Evolutionary conservation across 441 rosid genomes (phyloP).

Genomic region (Kokia cookei): DNA sequence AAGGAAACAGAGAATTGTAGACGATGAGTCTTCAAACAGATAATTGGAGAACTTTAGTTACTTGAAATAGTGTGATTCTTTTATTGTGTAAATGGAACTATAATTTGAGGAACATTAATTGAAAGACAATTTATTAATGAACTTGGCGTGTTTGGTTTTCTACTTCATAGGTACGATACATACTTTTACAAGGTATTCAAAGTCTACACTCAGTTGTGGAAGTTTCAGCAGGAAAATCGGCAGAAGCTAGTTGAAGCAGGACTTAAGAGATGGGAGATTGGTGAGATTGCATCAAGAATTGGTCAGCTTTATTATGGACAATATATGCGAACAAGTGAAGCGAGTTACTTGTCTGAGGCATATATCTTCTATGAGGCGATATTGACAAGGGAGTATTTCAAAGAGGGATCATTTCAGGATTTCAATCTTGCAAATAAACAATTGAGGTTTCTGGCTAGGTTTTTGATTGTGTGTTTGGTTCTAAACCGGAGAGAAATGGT

Average conservation of each 20-base stretch:
- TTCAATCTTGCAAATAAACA: conserved; percentile 85
- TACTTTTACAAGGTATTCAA: conserved; percentile 95
- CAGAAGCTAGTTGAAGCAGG: conserved; percentile 91
- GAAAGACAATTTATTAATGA: neutral
- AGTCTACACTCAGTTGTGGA: conserved; percentile 92
- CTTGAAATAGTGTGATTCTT: neutral
- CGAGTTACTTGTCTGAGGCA: conserved; percentile 71
- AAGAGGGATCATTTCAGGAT: conserved; percentile 77
- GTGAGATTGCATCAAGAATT: conserved; percentile 92
- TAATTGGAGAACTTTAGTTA: neutral
- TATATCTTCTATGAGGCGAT: conserved; percentile 90
- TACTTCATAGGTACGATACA: conserved; percentile 61
- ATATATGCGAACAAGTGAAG: conserved; percentile 88
- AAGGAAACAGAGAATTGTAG: neutral
- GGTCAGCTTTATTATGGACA: conserved; percentile 97
- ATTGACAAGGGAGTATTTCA: conserved; percentile 79
- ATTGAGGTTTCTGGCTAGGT: conserved; percentile 82
- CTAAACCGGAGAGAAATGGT: conserved; percentile 76
- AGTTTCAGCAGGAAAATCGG: conserved; percentile 92
- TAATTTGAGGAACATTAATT: neutral
- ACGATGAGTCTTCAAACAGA: neutral
- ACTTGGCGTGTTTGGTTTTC: conserved; percentile 1
- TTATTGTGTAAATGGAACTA: neutral
- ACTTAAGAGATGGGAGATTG: conserved; percentile 96
- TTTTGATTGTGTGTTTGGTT: conserved; percentile 88